A percentile compares a stretch with the other conserved stretches of the same genome.
Evolutionary conservation across 192 early-diverging fungal species (phyloP).

Genomic region (Entophlyctis luteolus): DNA sequence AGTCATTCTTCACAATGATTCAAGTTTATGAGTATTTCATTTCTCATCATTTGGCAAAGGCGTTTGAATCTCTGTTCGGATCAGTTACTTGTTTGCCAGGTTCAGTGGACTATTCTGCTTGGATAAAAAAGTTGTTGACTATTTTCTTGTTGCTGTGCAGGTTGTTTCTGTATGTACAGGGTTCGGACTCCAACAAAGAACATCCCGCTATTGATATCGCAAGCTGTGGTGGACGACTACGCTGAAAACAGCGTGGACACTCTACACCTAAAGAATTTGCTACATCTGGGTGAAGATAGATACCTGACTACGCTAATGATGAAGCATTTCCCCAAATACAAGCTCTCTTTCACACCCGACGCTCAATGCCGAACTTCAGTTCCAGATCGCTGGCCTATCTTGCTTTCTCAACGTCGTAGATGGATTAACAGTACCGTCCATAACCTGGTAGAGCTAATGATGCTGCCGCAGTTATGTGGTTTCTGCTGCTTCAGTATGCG

Average conservation of each 20-base stretch:
- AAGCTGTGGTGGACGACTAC: conserved; percentile 88
- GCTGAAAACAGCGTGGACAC: conserved; percentile 92
- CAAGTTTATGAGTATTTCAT: conserved; percentile 98
- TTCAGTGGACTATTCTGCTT: not conserved
- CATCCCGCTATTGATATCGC: conserved; percentile 83
- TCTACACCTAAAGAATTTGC: conserved; percentile 96
- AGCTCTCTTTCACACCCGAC: conserved; percentile 87
- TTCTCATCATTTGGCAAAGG: conserved; percentile 97
- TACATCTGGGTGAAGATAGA: conserved; percentile 97
- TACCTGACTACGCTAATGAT: conserved; percentile 78
- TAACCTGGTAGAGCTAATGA: conserved; percentile 91
- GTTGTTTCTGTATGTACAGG: conserved; percentile 99
- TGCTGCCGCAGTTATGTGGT: conserved; percentile 92
- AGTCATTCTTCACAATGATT: conserved; percentile 93
- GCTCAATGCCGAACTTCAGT: conserved; percentile 91
- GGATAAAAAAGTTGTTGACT: conserved; percentile 15
- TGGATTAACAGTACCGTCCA: conserved; percentile 99
- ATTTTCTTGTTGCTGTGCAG: conserved; percentile 33
- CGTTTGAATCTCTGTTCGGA: conserved; percentile 97
- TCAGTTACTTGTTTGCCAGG: conserved; percentile 97
- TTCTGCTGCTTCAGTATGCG: conserved; percentile 99
- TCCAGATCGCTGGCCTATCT: conserved; percentile 86
- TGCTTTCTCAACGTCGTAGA: conserved; percentile 96
- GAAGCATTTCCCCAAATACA: conserved; percentile 97
- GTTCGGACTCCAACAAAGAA: conserved; percentile 86